Percentiles rank a stretch among this genome's conserved stretches.
These are phyloP conservation scores for Vigna trinervia DNA, from an alignment of 306 rosid species.

Conservation along the genomic window DNA sequence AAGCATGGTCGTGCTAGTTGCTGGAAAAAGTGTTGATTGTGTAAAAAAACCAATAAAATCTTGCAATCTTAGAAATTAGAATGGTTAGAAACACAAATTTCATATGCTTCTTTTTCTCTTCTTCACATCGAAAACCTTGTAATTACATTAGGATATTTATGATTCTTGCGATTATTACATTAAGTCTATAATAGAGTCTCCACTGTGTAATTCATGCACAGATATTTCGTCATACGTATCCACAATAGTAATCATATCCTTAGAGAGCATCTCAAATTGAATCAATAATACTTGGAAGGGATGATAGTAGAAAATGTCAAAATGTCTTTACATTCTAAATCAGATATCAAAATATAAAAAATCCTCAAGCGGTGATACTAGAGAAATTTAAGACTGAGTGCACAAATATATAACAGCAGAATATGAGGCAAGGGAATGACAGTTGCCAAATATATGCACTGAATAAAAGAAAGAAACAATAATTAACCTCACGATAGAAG, in stretches of 20 bases:
- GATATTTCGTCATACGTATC: background rate
- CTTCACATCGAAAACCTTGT: background rate
- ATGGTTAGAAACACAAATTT: background rate
- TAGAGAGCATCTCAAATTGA: constrained; percentile 17
- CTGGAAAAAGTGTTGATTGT: background rate
- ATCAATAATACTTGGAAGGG: background rate
- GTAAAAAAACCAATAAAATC: background rate
- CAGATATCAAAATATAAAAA: constrained; percentile 5
- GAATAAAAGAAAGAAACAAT: constrained; percentile 37
- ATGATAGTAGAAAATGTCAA: background rate
- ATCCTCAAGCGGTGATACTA: background rate
- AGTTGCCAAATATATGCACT: constrained; percentile 6
- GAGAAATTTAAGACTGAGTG: background rate
- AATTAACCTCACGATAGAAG: background rate
- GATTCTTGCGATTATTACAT: background rate
- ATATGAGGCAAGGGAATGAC: constrained; percentile 18
- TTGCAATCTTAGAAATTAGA: background rate
- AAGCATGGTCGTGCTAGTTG: constrained; percentile 9
- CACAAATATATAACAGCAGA: constrained; percentile 30
- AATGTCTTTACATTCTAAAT: constrained; percentile 5
- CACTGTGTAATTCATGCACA: background rate
- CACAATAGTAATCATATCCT: constrained; percentile 20
- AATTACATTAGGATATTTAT: background rate
- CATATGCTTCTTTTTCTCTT: background rate
- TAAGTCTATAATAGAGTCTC: constrained; percentile 11